These are phyloP conservation scores for Monilinia vaccinii-corymbosi DNA, from an alignment of 2,329 filamentous ascomycete species.

Conservation along the genomic window DNA sequence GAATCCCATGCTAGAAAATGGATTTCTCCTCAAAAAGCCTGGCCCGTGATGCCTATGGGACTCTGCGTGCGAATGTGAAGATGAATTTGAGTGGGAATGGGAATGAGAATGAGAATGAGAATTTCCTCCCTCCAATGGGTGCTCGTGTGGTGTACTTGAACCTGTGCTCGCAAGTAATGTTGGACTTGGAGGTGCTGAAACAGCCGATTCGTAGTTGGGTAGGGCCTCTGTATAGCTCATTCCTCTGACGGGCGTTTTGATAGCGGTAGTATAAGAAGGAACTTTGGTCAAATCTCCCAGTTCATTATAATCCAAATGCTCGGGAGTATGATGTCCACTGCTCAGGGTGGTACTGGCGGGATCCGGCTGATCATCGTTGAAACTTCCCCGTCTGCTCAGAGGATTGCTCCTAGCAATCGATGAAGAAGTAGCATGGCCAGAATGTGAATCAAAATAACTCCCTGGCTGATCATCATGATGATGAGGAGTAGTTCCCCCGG, in stretches of 20 bases:
- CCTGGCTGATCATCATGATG: conserved; percentile 11
- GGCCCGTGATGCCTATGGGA: conserved; percentile 6
- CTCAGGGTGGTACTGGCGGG: conserved; percentile 33
- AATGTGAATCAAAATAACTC: conserved; percentile 19
- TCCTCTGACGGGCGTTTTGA: conserved; percentile 51
- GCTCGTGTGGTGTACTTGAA: conserved; percentile 10
- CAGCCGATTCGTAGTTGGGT: conserved; percentile 58
- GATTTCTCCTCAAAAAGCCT: conserved; percentile 13
- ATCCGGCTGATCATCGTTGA: conserved; percentile 18
- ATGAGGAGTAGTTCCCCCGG: conserved; percentile 29
- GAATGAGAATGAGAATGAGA: not conserved
- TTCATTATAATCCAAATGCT: conserved; percentile 49
- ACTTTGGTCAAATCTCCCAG: conserved; percentile 61
- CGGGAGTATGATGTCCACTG: conserved; percentile 45
- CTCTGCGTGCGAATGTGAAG: not conserved
- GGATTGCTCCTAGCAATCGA: conserved; percentile 26
- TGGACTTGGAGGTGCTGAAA: conserved; percentile 39
- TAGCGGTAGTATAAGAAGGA: conserved; percentile 68
- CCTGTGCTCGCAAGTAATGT: conserved; percentile 13
- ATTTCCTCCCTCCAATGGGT: not conserved
- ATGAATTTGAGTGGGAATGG: not conserved
- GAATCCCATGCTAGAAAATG: conserved; percentile 22
- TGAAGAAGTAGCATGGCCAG: conserved; percentile 14
- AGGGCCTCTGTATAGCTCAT: conserved; percentile 43
- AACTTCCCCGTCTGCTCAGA: conserved; percentile 36